phyloP scores from a whole-genome alignment of 768 basidiomycete genomes.

The Mycena filopes region DNA sequence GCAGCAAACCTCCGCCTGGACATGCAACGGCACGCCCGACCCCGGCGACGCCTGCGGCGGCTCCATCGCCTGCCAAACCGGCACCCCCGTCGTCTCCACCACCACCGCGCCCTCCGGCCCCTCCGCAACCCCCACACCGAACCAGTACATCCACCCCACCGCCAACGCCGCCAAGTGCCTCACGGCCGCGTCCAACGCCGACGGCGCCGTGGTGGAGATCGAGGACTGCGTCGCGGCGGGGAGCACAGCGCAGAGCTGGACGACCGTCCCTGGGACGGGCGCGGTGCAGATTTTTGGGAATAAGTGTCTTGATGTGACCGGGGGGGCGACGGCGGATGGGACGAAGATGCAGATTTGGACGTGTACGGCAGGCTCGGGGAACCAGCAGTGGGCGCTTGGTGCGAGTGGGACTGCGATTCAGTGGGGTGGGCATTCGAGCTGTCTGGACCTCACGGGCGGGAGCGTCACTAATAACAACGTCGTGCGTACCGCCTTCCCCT shows the following conservation, averaged over 20 bases:
- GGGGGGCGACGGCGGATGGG: neutral
- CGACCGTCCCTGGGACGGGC: conserved; percentile 35
- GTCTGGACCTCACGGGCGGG: conserved; percentile 29
- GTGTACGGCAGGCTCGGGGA: neutral
- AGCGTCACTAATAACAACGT: conserved; percentile 30
- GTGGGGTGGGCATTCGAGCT: neutral
- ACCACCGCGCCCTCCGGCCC: no score
- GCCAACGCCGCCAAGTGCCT: conserved; percentile 32
- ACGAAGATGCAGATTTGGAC: neutral
- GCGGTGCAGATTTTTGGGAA: conserved; percentile 28
- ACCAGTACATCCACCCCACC: conserved; percentile 13
- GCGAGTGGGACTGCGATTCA: conserved; percentile 3
- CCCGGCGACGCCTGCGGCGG: conserved; percentile 20
- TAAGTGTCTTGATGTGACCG: conserved; percentile 33
- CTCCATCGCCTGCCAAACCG: conserved; percentile 21
- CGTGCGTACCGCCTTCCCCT: neutral
- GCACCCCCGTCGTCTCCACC: conserved; percentile 15
- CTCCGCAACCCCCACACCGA: no score
- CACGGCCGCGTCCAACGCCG: conserved; percentile 36
- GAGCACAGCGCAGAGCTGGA: conserved; percentile 35
- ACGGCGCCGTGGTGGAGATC: conserved; percentile 38
- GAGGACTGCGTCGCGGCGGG: conserved; percentile 30
- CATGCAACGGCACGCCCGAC: conserved; percentile 23
- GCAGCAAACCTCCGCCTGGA: conserved; percentile 16
- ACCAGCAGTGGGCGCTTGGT: conserved; percentile 2